Conservation (phyloP, 2,329 filamentous ascomycete species). For the Ophiostoma sp. region DNA sequence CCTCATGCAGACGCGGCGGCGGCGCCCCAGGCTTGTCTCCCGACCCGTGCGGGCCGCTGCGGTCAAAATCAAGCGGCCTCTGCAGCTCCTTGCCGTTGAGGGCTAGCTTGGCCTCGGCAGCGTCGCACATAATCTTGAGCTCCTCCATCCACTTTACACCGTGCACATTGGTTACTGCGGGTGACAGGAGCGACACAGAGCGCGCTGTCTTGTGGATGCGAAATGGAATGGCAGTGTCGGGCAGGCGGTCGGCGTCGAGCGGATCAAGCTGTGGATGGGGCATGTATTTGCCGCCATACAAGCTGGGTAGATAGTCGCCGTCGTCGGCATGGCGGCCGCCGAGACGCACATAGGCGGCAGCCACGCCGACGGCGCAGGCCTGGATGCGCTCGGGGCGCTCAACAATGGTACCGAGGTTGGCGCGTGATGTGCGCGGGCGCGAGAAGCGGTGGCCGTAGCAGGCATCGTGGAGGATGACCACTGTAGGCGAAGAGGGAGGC, state of each 20-base stretch:
- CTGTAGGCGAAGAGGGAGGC: constrained; percentile 43
- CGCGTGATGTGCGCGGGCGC: constrained; percentile 69
- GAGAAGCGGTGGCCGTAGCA: constrained; percentile 94
- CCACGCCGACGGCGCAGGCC: constrained; percentile 74
- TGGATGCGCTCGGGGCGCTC: constrained; percentile 88
- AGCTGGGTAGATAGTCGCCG: constrained; percentile 27
- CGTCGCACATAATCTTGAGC: constrained; percentile 74
- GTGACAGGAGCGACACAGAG: constrained; percentile 63
- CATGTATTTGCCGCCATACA: constrained; percentile 41
- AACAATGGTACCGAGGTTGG: constrained; percentile 71
- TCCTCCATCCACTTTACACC: constrained; percentile 92
- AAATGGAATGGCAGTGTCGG: constrained; percentile 64
- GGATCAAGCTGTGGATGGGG: constrained; percentile 59
- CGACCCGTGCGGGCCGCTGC: constrained; percentile 26
- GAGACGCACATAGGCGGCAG: constrained; percentile 83
- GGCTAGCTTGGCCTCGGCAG: constrained; percentile 71
- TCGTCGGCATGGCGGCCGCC: constrained; percentile 73
- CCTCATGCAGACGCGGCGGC: constrained; percentile 48
- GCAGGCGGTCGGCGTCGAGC: constrained; percentile 38
- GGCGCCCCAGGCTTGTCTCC: neutral
- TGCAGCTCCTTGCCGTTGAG: constrained; percentile 71
- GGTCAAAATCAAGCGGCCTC: constrained; percentile 55
- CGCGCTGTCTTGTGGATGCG: constrained; percentile 76
- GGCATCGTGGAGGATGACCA: constrained; percentile 85
- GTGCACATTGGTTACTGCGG: constrained; percentile 84